phyloP scores from a whole-genome alignment of 495 filamentous ascomycete genomes.

The Elasticomyces elasticus region DNA sequence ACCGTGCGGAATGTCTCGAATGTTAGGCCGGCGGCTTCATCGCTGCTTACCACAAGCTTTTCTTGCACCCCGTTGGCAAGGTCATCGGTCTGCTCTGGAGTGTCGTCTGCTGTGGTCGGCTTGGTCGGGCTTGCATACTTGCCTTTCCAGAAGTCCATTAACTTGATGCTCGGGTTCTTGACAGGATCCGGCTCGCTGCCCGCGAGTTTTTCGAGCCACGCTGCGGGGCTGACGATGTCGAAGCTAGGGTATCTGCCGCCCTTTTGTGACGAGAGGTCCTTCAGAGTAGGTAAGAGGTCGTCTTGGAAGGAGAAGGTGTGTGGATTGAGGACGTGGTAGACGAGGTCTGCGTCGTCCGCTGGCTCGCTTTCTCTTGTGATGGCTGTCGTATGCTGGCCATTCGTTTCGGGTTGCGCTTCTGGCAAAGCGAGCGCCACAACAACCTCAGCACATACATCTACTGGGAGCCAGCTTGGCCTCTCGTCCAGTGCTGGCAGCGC shows the following conservation, averaged over 20 bases:
- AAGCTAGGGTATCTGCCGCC: constrained; percentile 26
- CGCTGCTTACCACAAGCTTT: neutral
- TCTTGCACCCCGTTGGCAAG: neutral
- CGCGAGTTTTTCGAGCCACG: constrained; percentile 42
- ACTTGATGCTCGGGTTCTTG: constrained; percentile 50
- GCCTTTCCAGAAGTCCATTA: constrained; percentile 42
- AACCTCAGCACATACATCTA: constrained; percentile 42
- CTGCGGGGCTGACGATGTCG: constrained; percentile 34
- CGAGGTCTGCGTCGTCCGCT: constrained; percentile 9
- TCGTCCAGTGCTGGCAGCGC: constrained; percentile 41
- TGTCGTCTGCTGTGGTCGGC: neutral
- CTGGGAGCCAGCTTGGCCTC: constrained; percentile 43
- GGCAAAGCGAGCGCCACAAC: constrained; percentile 39
- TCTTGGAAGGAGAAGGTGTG: constrained; percentile 42
- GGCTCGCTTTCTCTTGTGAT: too few relatives aligned
- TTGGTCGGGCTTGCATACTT: constrained; percentile 19
- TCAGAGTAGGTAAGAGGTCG: constrained; percentile 40
- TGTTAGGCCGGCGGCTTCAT: neutral
- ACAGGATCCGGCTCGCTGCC: constrained; percentile 37
- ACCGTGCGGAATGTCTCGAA: constrained; percentile 9
- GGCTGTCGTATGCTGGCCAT: too few relatives aligned
- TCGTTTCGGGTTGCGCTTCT: neutral
- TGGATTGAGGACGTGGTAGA: constrained; percentile 48
- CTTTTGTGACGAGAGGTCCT: constrained; percentile 27
- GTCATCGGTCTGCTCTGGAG: neutral